These are phyloP conservation scores for Aspergillus sp. DNA, from an alignment of 2,329 filamentous ascomycete species.

Conservation along the genomic window DNA sequence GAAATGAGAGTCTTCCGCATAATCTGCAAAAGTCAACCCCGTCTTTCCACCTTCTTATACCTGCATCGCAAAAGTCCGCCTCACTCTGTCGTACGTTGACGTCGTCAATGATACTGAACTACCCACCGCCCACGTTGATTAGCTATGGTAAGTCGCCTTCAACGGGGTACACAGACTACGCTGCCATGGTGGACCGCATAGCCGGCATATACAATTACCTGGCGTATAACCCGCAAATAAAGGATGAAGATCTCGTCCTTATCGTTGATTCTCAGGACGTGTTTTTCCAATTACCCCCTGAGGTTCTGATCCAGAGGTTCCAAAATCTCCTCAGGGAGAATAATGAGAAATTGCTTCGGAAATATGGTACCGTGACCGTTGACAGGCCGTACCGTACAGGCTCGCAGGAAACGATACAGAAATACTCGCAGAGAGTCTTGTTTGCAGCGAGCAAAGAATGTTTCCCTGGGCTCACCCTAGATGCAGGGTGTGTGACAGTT, in stretches of 20 bases:
- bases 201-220: constrained; percentile 52
- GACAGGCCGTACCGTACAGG: constrained; percentile 21
- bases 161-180: constrained; percentile 35
- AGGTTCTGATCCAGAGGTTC: constrained; percentile 65
- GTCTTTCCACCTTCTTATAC: constrained; percentile 59
- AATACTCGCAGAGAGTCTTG: constrained; percentile 56
- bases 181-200: constrained; percentile 50
- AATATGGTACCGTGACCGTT: constrained; percentile 48
- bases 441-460: constrained; percentile 60
- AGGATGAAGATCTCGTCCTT: constrained; percentile 63
- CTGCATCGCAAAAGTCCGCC: constrained; percentile 49
- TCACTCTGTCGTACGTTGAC: constrained; percentile 61
- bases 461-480: constrained; percentile 43
- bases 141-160: constrained; percentile 42
- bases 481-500: constrained; percentile 56
- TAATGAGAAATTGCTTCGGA: constrained; percentile 54
- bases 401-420: constrained; percentile 34
- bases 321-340: constrained; percentile 56
- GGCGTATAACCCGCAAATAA: constrained; percentile 49
- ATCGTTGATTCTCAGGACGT: constrained; percentile 66
- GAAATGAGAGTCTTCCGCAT: constrained; percentile 33
- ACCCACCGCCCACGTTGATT: constrained; percentile 59
- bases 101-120: constrained; percentile 61
- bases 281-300: constrained; percentile 66
- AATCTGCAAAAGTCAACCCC: constrained; percentile 39